phyloP scores from a whole-genome alignment of 140 eudicot species.

The Senecio squalidus region DNA sequence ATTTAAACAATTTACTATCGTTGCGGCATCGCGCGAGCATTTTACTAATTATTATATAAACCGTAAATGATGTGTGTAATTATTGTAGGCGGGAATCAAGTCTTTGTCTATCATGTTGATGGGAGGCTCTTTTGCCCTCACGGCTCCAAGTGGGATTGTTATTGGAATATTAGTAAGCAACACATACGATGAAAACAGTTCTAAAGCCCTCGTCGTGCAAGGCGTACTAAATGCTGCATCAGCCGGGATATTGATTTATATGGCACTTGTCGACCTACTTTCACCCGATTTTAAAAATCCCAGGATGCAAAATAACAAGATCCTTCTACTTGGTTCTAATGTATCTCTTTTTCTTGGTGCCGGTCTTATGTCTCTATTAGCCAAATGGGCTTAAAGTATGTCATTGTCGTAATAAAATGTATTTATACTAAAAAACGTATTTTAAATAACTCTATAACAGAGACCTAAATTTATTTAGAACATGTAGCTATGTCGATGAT shows the following conservation, averaged over 20 bases:
- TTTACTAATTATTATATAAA: too few relatives aligned
- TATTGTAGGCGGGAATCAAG: not conserved
- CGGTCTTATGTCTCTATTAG: constrained; percentile 38
- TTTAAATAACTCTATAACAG: too few relatives aligned
- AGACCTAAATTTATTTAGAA: too few relatives aligned
- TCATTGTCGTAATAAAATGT: too few relatives aligned
- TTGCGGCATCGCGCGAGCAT: too few relatives aligned
- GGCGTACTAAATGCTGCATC: constrained; percentile 32
- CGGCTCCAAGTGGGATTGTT: constrained; percentile 16
- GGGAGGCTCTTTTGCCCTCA: not conserved
- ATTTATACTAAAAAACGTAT: too few relatives aligned
- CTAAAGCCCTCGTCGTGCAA: constrained; percentile 33
- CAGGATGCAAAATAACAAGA: constrained; percentile 29
- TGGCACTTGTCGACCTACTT: constrained; percentile 44
- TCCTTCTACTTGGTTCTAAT: constrained; percentile 23
- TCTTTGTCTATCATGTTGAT: not conserved
- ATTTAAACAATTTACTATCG: too few relatives aligned
- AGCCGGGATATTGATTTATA: constrained; percentile 38
- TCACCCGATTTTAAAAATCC: constrained; percentile 33
- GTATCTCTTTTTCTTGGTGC: constrained; percentile 35
- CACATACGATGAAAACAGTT: constrained; percentile 16
- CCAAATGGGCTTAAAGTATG: constrained; percentile 31
- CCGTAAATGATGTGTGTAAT: not conserved
- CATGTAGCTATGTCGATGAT: too few relatives aligned
- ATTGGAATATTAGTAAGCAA: constrained; percentile 31